Conservation (phyloP, 2,329 filamentous ascomycete genomes). For the Penicillium thymicola region DNA sequence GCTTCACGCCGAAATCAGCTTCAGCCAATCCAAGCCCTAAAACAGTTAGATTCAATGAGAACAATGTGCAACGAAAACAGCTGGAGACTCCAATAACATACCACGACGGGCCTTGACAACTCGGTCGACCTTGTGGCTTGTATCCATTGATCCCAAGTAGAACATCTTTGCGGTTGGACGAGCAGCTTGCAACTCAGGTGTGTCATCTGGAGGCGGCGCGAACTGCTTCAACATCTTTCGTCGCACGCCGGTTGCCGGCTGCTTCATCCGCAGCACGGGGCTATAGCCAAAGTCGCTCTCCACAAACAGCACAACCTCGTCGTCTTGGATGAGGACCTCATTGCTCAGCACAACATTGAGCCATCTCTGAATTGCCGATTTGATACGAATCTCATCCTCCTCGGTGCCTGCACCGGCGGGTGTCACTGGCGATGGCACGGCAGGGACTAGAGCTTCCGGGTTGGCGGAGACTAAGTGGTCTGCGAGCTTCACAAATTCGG, state of each 20-base stretch:
- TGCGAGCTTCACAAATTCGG: conserved; percentile 93
- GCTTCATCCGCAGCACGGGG: conserved; percentile 90
- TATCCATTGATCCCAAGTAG: conserved; percentile 92
- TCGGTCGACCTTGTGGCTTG: conserved; percentile 93
- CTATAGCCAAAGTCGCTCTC: conserved; percentile 99
- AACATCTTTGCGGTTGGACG: conserved; percentile 91
- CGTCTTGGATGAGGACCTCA: conserved; percentile 88
- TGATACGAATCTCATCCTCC: conserved; percentile 87
- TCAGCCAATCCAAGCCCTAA: conserved; percentile 85
- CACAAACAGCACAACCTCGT: conserved; percentile 98
- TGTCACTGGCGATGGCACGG: conserved; percentile 90
- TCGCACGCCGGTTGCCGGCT: conserved; percentile 91
- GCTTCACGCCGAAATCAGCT: conserved; percentile 87
- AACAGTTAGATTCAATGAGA: conserved; percentile 5
- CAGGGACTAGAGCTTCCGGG: conserved; percentile 88
- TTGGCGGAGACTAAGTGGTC: conserved; percentile 97
- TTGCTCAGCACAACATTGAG: conserved; percentile 90
- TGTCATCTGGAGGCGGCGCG: conserved; percentile 94
- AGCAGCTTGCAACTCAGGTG: conserved; percentile 85
- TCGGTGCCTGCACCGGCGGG: conserved; percentile 94
- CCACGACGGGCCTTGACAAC: conserved; percentile 89
- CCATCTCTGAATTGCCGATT: conserved; percentile 88
- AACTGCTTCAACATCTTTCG: conserved; percentile 98
- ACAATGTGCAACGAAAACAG: not conserved
- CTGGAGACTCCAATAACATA: conserved; percentile 43